Base-by-base conservation (phyloP, 2,329 filamentous ascomycete genomes). In the Didymella pomorum region DNA sequence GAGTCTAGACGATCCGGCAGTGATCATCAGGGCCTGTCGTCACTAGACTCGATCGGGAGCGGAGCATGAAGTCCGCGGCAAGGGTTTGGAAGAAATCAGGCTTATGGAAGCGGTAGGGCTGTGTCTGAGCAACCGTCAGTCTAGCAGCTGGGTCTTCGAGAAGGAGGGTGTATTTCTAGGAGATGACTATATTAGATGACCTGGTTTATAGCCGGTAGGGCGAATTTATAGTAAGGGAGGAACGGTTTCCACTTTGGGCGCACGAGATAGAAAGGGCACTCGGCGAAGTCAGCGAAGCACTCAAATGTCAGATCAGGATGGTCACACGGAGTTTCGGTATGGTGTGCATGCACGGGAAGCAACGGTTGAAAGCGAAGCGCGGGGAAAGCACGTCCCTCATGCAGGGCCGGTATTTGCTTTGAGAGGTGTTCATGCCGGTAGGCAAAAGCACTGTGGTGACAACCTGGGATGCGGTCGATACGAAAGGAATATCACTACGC, bases 361-460 rank as follows among this genome's bases (percentile, higher is more conserved):
- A 44, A 25, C 50, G 56, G 49, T 39, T 53, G 45, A 49, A 53
- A 45, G 50, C 50, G 56, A 58, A 43, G 54, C 54, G 54, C 37
- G 56, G 56, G 56, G 49, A 48, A 58, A 49, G 44, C 41, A 42
- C 50, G 31, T 54, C 16, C 45, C 37, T 45, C 12, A 44, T 58
- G 50, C 50, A 54, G 56, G 31, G 31, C 26, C 31, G 45, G 50
- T 29, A 45, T 35, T 58, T 54, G 41, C 45, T 42, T 20, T 29
- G 3, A 12, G 33, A 31, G 29, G 23, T n/a, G 39, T 35, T 54
- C 46, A 50, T 54, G 46, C 42, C 45, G 50, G 50, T 29, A 50
- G 33, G 28, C 33, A n/a, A 45, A 33, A 28, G 29, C n/a, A 14
- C 16, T 18, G 25, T 20, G 39, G 18, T 49, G 28, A 9, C 12